Evolutionary conservation across 805 yeast species (phyloP).

Genomic region (Spathaspora hagerdaliae): DNA sequence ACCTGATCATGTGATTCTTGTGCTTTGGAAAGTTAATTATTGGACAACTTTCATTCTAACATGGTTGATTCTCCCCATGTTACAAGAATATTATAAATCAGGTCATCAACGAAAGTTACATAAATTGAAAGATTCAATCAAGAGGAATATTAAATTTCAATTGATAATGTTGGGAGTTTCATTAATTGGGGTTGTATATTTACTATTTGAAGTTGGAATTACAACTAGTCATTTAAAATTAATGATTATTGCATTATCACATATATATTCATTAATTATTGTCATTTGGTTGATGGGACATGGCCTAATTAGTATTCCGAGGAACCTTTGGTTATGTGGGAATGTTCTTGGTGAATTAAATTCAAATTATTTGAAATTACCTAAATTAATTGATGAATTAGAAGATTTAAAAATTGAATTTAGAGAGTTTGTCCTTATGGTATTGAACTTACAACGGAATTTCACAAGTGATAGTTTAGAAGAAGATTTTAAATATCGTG

Average conservation of each 20-base stretch:
- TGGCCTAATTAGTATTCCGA: conserved; percentile 68
- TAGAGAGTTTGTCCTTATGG: conserved; percentile 59
- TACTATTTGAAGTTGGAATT: conserved; percentile 48
- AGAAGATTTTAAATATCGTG: conserved; percentile 43
- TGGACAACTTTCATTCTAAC: conserved; percentile 80
- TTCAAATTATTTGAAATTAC: conserved; percentile 49
- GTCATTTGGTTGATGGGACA: conserved; percentile 86
- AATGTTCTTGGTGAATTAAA: conserved; percentile 24
- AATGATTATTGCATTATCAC: conserved; percentile 70
- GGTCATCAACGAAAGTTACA: conserved; percentile 53
- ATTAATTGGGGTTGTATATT: conserved; percentile 53
- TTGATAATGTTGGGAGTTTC: conserved; percentile 51
- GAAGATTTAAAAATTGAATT: conserved; percentile 61
- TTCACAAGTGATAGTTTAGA: conserved; percentile 25
- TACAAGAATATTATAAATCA: conserved; percentile 69
- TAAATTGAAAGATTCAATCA: conserved; percentile 53
- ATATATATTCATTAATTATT: conserved; percentile 67
- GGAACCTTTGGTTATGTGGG: conserved; percentile 40
- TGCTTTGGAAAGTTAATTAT: conserved; percentile 69
- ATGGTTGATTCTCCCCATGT: conserved; percentile 69
- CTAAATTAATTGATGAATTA: conserved; percentile 52
- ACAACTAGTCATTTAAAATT: conserved; percentile 55
- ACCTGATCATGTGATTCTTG: conserved; percentile 42
- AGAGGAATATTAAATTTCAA: conserved; percentile 58
- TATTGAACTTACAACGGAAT: conserved; percentile 47